Percentiles rank a stretch among this genome's conserved stretches.
Evolutionary conservation across 208 protist species (phyloP).

Genomic region (Herpetomonas muscarum): DNA sequence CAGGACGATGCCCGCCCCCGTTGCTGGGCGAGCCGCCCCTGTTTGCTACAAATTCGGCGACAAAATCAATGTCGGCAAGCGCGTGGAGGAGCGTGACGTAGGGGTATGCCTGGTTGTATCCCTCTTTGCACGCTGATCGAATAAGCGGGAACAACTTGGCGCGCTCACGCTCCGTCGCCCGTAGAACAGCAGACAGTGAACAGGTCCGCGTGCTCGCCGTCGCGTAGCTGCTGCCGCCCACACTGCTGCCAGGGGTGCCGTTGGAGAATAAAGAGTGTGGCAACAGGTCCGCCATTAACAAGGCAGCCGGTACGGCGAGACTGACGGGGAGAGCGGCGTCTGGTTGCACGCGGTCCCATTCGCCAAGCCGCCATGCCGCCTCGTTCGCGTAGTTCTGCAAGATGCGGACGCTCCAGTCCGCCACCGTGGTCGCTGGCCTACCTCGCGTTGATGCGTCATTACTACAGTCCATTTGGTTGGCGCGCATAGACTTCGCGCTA

Average conservation of each 20-base stretch:
- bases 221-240: slow-evolving; percentile 2
- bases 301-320: slow-evolving; percentile 30
- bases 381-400: slow-evolving; percentile 83
- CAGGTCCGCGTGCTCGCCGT: neutral
- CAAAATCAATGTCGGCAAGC: slow-evolving; percentile 68
- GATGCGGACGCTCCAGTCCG: slow-evolving; percentile 16
- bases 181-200: slow-evolving; percentile 8
- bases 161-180: slow-evolving; percentile 28
- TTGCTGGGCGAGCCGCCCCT: neutral
- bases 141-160: slow-evolving; percentile 48
- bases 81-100: slow-evolving; percentile 71
- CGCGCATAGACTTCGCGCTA: too few species aligned
- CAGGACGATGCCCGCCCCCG: neutral
- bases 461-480: too few species aligned
- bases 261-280: too few species aligned
- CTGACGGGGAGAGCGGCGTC: slow-evolving; percentile 24
- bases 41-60: slow-evolving; percentile 28
- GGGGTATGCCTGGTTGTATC: slow-evolving; percentile 67
- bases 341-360: slow-evolving; percentile 66
- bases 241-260: too few species aligned
- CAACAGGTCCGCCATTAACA: neutral
- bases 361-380: slow-evolving; percentile 77
- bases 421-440: neutral
- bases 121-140: slow-evolving; percentile 54
- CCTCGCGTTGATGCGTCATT: too few species aligned